Conservation (phyloP, 2,329 filamentous ascomycete genomes). For the Balansia obtecta region DNA sequence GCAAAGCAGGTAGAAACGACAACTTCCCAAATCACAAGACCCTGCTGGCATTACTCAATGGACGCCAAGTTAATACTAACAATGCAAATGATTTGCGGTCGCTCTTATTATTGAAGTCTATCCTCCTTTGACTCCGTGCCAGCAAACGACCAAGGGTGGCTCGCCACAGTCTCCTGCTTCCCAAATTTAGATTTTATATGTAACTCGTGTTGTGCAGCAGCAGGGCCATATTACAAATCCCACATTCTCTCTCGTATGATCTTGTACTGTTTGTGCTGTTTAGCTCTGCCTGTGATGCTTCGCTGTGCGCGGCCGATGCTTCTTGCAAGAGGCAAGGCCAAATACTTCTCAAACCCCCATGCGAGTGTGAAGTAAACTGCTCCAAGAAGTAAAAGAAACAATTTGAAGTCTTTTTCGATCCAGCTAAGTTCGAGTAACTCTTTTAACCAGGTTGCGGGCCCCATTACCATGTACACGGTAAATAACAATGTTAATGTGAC, state of each 20-base stretch:
- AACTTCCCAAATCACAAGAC: too few species aligned
- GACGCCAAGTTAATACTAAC: too few species aligned
- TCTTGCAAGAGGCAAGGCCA: slow-evolving; percentile 59
- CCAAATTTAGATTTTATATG: background rate
- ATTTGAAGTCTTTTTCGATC: slow-evolving; percentile 59
- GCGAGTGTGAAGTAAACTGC: slow-evolving; percentile 54
- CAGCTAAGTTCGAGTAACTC: slow-evolving; percentile 76
- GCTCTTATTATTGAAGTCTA: too few species aligned
- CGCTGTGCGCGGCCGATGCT: slow-evolving; percentile 50
- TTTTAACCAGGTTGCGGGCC: slow-evolving; percentile 55
- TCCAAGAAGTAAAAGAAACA: slow-evolving; percentile 61
- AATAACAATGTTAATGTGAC: slow-evolving; percentile 56
- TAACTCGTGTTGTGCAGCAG: background rate
- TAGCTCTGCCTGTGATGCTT: slow-evolving; percentile 45
- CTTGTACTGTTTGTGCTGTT: slow-evolving; percentile 84
- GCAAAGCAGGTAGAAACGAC: too few species aligned
- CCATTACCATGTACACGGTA: slow-evolving; percentile 68
- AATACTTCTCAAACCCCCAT: slow-evolving; percentile 57
- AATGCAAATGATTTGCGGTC: too few species aligned
- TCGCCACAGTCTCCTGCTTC: background rate
- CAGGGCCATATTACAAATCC: slow-evolving; percentile 5
- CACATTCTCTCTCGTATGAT: slow-evolving; percentile 50
- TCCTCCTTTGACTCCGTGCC: too few species aligned
- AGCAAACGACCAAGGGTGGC: too few species aligned
- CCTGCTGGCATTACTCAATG: too few species aligned